Evolutionary conservation across 495 filamentous ascomycete genomes (phyloP), one percentile per base, ranked within the genome.

Genomic region (Talaromyces ruber): DNA sequence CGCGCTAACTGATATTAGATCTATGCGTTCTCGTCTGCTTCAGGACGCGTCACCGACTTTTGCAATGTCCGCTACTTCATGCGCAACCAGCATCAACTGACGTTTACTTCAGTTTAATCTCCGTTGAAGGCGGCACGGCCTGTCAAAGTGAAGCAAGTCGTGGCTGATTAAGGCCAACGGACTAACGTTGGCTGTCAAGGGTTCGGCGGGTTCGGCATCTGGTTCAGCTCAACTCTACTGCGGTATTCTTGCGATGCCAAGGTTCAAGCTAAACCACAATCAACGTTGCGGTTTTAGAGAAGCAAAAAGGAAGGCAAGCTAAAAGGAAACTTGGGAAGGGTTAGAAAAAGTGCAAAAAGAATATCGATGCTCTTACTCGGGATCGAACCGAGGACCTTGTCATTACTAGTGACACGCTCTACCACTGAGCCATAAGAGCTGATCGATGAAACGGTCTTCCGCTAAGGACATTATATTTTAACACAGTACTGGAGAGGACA

Each of bases 391-490:
- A 14, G 50, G 50, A 52, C 50, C 22, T 52, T 52, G 50, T 53
- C 50, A 53, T 53, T 53, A 53, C 50, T 53, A 53, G 50, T 53
- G 50, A 53, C 50, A 53, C 50, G 25, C 25, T 53, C 50, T 53
- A 53, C 50, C 50, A 53, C 50, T 53, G 50, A 53, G 25, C 50
- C 50, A 53, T 53, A 53, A 24, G 50, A 24, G 24, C 50, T 16
- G 24, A 24, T 25, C n/a, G 9, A 21, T 45, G 69, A 32, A 69
- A 72, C 2, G 12, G 34, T 37, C 1, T 4, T 11, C 34, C 12
- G 12, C 12, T 37, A 37, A 37, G 4, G 11, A 12, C 4, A 0
- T 37, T 2, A 16, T 37, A 12, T 37, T 3, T 37, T 1, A 0
- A 32, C 2, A 12, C 0, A 37, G 11, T 37, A 12, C 34, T 37